Conservation (phyloP, 805 yeast genomes). For the Zygotorulaspora danielsina region DNA sequence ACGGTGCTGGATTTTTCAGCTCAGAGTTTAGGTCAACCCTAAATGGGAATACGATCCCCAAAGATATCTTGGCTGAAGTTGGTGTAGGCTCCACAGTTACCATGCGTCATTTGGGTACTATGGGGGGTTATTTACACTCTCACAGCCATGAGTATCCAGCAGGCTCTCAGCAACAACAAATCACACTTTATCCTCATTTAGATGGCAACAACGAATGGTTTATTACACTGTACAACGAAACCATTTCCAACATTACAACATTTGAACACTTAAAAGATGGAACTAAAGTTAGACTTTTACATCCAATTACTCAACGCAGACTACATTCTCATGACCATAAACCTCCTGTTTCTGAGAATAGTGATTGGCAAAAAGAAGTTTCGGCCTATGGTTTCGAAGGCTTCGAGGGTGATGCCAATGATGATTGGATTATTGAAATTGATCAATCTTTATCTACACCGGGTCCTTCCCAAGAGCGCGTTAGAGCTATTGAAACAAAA, state of each 20-base stretch:
- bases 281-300: slow-evolving; percentile 64
- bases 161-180: slow-evolving; percentile 81
- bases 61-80: slow-evolving; percentile 55
- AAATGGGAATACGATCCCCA: slow-evolving; percentile 57
- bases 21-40: slow-evolving; percentile 67
- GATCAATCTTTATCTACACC: slow-evolving; percentile 49
- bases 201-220: slow-evolving; percentile 72
- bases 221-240: slow-evolving; percentile 59
- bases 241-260: slow-evolving; percentile 48
- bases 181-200: slow-evolving; percentile 73
- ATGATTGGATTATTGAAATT: slow-evolving; percentile 74
- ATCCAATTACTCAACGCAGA: slow-evolving; percentile 55
- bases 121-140: slow-evolving; percentile 82
- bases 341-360: slow-evolving; percentile 62
- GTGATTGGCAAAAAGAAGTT: slow-evolving; percentile 82
- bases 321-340: slow-evolving; percentile 81
- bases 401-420: slow-evolving; percentile 78
- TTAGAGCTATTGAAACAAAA: slow-evolving; percentile 64
- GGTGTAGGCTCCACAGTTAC: slow-evolving; percentile 69
- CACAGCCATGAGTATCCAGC: slow-evolving; percentile 66
- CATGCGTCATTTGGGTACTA: slow-evolving; percentile 63
- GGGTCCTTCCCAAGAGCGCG: slow-evolving; percentile 49
- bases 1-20: slow-evolving; percentile 67
- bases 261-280: slow-evolving; percentile 65
- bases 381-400: slow-evolving; percentile 74